phyloP scores from a whole-genome alignment of 1,284 basidiomycete species.

The Ganoderma boninense region DNA sequence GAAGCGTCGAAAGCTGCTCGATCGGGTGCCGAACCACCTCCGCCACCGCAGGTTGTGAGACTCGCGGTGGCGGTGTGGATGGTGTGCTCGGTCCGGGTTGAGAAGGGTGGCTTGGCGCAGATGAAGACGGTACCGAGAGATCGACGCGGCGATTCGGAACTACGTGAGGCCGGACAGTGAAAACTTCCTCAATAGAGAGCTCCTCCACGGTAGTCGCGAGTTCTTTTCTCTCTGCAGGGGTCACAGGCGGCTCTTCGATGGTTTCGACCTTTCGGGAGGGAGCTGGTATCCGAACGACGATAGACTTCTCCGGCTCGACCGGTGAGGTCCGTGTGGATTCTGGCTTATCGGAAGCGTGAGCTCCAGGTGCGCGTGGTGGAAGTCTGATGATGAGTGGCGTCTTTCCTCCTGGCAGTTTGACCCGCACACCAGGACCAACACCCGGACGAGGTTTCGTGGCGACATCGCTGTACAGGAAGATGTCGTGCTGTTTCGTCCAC shows the following conservation, averaged over 20 bases:
- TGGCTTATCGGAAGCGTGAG: slow-evolving; percentile 17
- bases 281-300: slow-evolving; percentile 64
- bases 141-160: slow-evolving; percentile 41
- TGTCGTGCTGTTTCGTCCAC: slow-evolving; percentile 83
- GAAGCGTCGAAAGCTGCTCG: slow-evolving; percentile 44
- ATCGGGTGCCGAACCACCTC: slow-evolving; percentile 44
- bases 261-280: slow-evolving; percentile 44
- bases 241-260: slow-evolving; percentile 18
- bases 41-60: neutral
- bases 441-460: slow-evolving; percentile 63
- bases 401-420: slow-evolving; percentile 64
- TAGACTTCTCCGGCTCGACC: slow-evolving; percentile 54
- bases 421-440: slow-evolving; percentile 59
- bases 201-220: slow-evolving; percentile 46
- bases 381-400: slow-evolving; percentile 42
- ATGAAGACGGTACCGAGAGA: slow-evolving; percentile 14
- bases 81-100: neutral
- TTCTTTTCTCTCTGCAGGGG: slow-evolving; percentile 36
- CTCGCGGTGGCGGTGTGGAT: slow-evolving; percentile 2
- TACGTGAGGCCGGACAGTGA: slow-evolving; percentile 60
- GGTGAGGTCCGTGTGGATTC: slow-evolving; percentile 21
- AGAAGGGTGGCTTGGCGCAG: neutral
- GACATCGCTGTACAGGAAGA: slow-evolving; percentile 70
- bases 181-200: slow-evolving; percentile 58
- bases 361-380: slow-evolving; percentile 30